Evolutionary conservation across 208 protist species (phyloP).

Genomic region (Wallacemonas sp.): DNA sequence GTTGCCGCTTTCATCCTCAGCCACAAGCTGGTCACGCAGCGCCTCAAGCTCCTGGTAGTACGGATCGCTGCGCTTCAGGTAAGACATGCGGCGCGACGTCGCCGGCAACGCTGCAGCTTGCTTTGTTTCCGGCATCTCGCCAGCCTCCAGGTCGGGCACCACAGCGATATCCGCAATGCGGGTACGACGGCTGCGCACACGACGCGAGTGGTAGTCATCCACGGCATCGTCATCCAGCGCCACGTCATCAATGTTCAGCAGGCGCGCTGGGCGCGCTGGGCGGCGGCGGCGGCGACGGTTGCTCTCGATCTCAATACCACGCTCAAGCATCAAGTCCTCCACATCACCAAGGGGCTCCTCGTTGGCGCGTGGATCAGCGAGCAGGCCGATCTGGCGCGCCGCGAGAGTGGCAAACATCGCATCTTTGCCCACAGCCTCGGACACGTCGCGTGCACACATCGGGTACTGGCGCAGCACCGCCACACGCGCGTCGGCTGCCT

Average conservation of each 20-base stretch:
- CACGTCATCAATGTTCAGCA: constrained; percentile 34
- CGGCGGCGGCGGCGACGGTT: constrained; percentile 23
- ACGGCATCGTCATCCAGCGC: constrained; percentile 25
- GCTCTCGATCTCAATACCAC: constrained; percentile 29
- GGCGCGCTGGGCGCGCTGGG: constrained; percentile 20
- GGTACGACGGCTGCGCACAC: constrained; percentile 10
- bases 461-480: constrained; percentile 47
- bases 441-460: constrained; percentile 58
- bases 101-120: constrained; percentile 23
- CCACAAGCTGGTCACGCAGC: constrained; percentile 30
- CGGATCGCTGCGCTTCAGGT: constrained; percentile 25
- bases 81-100: constrained; percentile 14
- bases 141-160: constrained; percentile 16
- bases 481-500: constrained; percentile 30
- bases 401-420: constrained; percentile 35
- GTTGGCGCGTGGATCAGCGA: constrained; percentile 26
- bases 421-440: constrained; percentile 41
- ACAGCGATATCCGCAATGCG: constrained; percentile 18
- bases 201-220: not conserved
- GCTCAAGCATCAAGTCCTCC: constrained; percentile 30
- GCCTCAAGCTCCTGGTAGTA: constrained; percentile 58
- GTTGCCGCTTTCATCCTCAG: constrained; percentile 33
- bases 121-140: constrained; percentile 27
- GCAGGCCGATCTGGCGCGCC: constrained; percentile 17
- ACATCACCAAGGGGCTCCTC: constrained; percentile 16